Base-by-base conservation (phyloP, 345 rosid species). In the Rhizophora mangle region DNA sequence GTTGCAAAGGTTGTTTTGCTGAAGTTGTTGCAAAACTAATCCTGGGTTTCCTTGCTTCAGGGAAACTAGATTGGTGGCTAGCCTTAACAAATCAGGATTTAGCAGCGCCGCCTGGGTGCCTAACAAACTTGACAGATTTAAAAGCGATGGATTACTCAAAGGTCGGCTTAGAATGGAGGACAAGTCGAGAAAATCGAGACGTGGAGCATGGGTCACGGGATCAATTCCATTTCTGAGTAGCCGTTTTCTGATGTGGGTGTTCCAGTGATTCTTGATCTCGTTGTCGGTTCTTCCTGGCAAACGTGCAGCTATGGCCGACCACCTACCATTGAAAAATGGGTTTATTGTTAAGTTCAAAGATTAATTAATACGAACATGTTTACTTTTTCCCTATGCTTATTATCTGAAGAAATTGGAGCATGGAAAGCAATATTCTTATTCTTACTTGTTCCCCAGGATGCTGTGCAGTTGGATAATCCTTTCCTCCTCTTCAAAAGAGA, bases 221-320 rank as follows among this genome's bases (percentile, higher is more conserved):
- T 95, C 99, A 24, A 95, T 95, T 30, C 97, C 99, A 68, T 84
- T 88, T 54, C 89, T 77, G 4, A 89, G 86, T 13, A 95, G 96
- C 81, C 96, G 82, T 76, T 90, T 95, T n/a, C 96, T 82, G 37
- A 92, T 87, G 58, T 85, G 96, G 26, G 99, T 95, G 84, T 95
- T 92, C 99, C 99, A 95, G 68, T 87, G 87, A 68, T 95, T 95
- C 82, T 95, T 95, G 69, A 95, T 89, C 78, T 95, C 97, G 39
- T 95, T 95, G 67, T 95, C 99, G 1, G 97, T 92, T 74, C 99
- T 86, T 68, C 99, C 99, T 0, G 97, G 99, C 79, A 95, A 81
- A n/a, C 96, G 92, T 78, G 89, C 93, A 26, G 97, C 99, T 79
- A 95, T 95, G 4, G 96, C 97, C 2, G 97, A 92, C 99, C 99